Conservation (phyloP, 1,139 yeast species). For the Nakaseomyces nivariensis region DNA sequence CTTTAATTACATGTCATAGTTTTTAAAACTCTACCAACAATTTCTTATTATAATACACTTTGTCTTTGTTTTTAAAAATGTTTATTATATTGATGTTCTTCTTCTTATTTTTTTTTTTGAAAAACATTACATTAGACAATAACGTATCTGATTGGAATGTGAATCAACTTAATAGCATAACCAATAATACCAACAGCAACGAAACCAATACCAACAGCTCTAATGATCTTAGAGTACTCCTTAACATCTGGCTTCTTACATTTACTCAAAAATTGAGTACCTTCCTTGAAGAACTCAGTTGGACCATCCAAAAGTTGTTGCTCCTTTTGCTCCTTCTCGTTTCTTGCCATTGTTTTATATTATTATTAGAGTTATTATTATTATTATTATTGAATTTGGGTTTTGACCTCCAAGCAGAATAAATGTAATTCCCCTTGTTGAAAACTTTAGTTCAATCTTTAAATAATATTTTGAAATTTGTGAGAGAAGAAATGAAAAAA, state of each 20-base stretch:
- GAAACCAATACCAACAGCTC: conserved; percentile 96
- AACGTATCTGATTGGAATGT: conserved; percentile 94
- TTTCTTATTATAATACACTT: no score
- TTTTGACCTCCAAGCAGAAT: no score
- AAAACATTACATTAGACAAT: conserved; percentile 50
- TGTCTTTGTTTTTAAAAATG: not conserved
- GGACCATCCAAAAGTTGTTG: conserved; percentile 65
- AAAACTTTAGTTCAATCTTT: no score
- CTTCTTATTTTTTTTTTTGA: not conserved
- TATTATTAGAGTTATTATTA: not conserved
- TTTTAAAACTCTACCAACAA: no score
- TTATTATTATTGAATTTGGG: no score
- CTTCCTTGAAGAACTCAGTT: conserved; percentile 82
- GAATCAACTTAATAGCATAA: conserved; percentile 86
- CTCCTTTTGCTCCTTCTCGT: conserved; percentile 13
- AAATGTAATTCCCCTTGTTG: no score
- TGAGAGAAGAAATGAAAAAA: no score
- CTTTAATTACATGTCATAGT: no score
- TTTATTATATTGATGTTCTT: not conserved
- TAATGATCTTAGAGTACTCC: conserved; percentile 79
- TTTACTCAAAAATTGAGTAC: conserved; percentile 74
- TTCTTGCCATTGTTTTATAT: conserved; percentile 20
- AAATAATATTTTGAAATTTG: no score
- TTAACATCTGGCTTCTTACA: conserved; percentile 89
- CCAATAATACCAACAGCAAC: conserved; percentile 97